Evolutionary conservation across 108 stramenopile genomes (phyloP), one percentile per base, ranked within the genome.

Genomic region (Phaeodactylum tricornutum): DNA sequence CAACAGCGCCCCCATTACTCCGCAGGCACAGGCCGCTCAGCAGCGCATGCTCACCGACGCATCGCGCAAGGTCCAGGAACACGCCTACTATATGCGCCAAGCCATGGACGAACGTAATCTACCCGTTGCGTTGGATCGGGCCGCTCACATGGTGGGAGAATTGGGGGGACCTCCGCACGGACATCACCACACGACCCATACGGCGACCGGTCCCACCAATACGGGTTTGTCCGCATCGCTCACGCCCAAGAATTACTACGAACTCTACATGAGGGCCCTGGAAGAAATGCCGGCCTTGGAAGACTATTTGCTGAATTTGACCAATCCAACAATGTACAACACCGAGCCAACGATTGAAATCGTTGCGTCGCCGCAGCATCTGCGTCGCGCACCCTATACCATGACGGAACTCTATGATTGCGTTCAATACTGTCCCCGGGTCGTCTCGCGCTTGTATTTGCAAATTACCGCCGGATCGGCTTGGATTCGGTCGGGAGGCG

Each of bases 221-320:
- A 47, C 37, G 21, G 55, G 64, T 9, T 43, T 59, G 16, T 83
- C 90, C 7, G 54, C 77, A 1, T 43, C 61, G 38, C 67, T 99
- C 21, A 74, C 84, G 8, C 98, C 98, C 45, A 89, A 91, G 57
- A 87, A 93, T 65, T 99, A 99, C 67, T 98, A 97, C 66, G 97
- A 98, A 69, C 67, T 99, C 15, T 96, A 99, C 74, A 87, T 98
- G 81, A 64, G 88, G 24, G 87, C 91, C 21, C 62, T 97, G 66
- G 96, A 96, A 43, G 90, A 97, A 41, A 57, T 99, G 72, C 85
- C 88, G 7, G 72, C 67, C 28, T 62, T 99, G 24, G 96, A 99
- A 65, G 89, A 95, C 22, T 99, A 82, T 61, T 66, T 99, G 50
- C 42, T 79, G 41, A 42, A 66, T 17, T 47, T 95, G 52, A 66